phyloP scores from a whole-genome alignment of 176 grass and related monocot species.

The Lolium perenne region DNA sequence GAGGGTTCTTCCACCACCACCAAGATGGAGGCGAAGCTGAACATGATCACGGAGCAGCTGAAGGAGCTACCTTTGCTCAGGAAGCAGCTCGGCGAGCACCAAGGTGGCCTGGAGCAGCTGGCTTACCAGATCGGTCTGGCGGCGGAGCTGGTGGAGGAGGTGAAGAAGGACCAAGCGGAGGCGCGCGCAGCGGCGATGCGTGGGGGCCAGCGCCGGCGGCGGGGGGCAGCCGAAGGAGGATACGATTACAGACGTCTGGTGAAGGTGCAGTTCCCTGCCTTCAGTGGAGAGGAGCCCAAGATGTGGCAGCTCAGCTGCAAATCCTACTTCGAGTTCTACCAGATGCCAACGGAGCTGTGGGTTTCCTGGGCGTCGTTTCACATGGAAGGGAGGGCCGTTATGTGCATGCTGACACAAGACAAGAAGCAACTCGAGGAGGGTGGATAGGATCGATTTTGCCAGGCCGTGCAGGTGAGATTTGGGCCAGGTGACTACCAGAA shows the following conservation, averaged over 20 bases:
- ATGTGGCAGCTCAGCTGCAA: slow-evolving; percentile 2
- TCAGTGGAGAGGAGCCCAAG: neutral
- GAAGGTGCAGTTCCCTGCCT: slow-evolving; percentile 22
- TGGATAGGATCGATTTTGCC: slow-evolving; percentile 5
- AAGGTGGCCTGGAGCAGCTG: slow-evolving; percentile 10
- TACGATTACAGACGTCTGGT: neutral
- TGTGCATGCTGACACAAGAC: slow-evolving; percentile 11
- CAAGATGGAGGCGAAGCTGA: slow-evolving; percentile 19
- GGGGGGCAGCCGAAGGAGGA: neutral
- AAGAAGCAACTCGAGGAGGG: neutral
- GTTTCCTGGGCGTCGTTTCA: slow-evolving; percentile 12
- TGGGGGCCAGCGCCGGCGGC: neutral
- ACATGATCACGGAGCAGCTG: slow-evolving; percentile 17
- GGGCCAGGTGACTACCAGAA: neutral
- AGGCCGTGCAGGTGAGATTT: slow-evolving; percentile 8
- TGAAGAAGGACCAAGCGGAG: slow-evolving; percentile 21
- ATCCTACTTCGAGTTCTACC: slow-evolving; percentile 25
- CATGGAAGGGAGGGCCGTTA: slow-evolving; percentile 1
- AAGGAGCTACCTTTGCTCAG: slow-evolving; percentile 12
- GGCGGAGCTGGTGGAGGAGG: slow-evolving; percentile 13
- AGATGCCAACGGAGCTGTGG: slow-evolving; percentile 10
- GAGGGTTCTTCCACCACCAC: neutral
- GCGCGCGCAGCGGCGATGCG: neutral
- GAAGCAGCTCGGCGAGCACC: slow-evolving; percentile 3
- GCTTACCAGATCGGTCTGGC: neutral